Conservation (phyloP, 495 filamentous ascomycete genomes). For the Penicillium robsamsonii region DNA sequence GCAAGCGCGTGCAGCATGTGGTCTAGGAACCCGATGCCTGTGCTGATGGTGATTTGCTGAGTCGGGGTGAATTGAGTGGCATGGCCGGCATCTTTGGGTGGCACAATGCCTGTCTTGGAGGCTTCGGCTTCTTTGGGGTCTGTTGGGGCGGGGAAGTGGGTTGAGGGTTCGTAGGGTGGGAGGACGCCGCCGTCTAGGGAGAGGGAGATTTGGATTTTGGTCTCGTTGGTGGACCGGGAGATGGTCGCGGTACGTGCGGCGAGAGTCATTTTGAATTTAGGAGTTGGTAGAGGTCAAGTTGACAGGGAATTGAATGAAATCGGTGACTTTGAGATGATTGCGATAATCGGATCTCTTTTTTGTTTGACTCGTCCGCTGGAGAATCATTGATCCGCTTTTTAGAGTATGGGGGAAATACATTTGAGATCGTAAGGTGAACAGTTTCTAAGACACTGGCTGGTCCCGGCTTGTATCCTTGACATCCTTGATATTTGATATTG, state of each 20-base stretch:
- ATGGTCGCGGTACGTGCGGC: conserved; percentile 67
- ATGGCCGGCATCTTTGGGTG: conserved; percentile 73
- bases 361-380: conserved; percentile 27
- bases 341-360: conserved; percentile 21
- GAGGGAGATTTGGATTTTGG: conserved; percentile 88
- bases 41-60: conserved; percentile 83
- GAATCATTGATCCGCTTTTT: conserved; percentile 28
- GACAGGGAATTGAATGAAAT: conserved; percentile 1
- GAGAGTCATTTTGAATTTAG: conserved; percentile 32
- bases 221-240: conserved; percentile 91
- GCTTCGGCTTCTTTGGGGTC: conserved; percentile 42
- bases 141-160: conserved; percentile 38
- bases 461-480: conserved; percentile 10
- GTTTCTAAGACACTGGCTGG: conserved; percentile 22
- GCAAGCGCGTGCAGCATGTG: conserved; percentile 98
- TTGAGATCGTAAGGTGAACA: conserved; percentile 8
- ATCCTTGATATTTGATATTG: background rate
- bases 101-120: conserved; percentile 74
- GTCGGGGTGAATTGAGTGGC: conserved; percentile 76
- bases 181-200: conserved; percentile 88
- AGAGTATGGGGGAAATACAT: background rate
- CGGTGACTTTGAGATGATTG: conserved; percentile 6
- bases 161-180: conserved; percentile 53
- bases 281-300: conserved; percentile 5
- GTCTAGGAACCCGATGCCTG: conserved; percentile 97